Evolutionary conservation across 2,329 filamentous ascomycete genomes (phyloP), one percentile per base, ranked within the genome.

Genomic region (Alternaria triticina): DNA sequence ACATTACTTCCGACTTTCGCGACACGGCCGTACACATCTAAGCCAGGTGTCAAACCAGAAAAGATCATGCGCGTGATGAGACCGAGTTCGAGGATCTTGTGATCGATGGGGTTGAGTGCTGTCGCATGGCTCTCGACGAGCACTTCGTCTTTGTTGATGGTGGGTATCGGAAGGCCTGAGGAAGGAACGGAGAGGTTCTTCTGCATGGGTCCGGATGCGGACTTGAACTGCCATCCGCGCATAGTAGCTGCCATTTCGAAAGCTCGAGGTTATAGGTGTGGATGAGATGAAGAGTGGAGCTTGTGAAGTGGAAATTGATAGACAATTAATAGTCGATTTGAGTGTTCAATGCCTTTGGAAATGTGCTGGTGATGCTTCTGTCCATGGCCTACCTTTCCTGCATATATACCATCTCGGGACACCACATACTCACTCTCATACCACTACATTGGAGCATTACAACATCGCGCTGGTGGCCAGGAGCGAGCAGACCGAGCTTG

Each of bases 91-190:
- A 85, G 81, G 1, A 86, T 65, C 74, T 90, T 90, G 82, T 87
- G 86, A 81, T 90, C 89, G 20, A 86, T 85, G 0, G 87, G 87
- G 74, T 90, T 90, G 65, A 89, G 72, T 30, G 83, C 77, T 17
- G 82, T 80, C 55, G 81, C 77, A 57, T 84, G 74, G 12, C 89
- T 84, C 62, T 84, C 77, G 49, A 89, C 77, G 17, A 89, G 81
- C 17, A 88, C 72, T 63, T 86, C 81, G 36, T 82, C 70, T 30
- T 71, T 76, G 61, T 68, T 79, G 54, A 70, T 74, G 15, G 71
- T 62, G 4, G 79, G 68, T n/a, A 75, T 67, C 1, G 85, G 84
- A 8, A 82, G 64, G 2, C 83, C 74, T 6, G 83, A 81, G 11
- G 77, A 65, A n/a, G 87, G 79, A 6, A 78, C 72, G n/a, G 30